phyloP scores from a whole-genome alignment of 331 rosid genomes.

The Ulmus americana region DNA sequence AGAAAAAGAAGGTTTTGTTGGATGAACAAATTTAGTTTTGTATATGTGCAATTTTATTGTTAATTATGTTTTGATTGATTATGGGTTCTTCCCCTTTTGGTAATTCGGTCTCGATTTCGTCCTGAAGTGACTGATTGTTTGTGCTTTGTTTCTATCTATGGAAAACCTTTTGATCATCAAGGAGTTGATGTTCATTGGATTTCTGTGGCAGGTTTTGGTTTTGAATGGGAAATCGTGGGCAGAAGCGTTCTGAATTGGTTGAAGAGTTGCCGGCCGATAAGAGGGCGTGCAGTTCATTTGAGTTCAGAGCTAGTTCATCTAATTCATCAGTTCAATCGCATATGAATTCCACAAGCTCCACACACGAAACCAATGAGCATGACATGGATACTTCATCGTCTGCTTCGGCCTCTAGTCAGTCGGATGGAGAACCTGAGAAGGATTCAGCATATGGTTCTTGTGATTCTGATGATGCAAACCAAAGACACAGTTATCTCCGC shows the following conservation, averaged over 20 bases:
- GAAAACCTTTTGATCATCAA: slow-evolving; percentile 25
- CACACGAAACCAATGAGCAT: slow-evolving; percentile 52
- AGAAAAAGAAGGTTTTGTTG: neutral
- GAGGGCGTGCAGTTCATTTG: slow-evolving; percentile 77
- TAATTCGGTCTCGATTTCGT: neutral
- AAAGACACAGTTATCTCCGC: slow-evolving; percentile 49
- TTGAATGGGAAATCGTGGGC: slow-evolving; percentile 83
- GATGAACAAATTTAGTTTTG: slow-evolving; percentile 2
- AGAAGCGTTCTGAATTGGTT: slow-evolving; percentile 67
- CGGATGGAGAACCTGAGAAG: slow-evolving; percentile 80
- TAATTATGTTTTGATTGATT: neutral
- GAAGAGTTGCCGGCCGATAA: slow-evolving; percentile 86
- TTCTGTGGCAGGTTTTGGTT: slow-evolving; percentile 23
- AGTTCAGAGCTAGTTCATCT: slow-evolving; percentile 80
- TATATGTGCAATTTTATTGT: neutral
- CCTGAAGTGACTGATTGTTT: neutral
- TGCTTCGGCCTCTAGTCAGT: slow-evolving; percentile 72
- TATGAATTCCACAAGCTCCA: slow-evolving; percentile 36
- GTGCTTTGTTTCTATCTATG: slow-evolving; percentile 14
- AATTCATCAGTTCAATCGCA: slow-evolving; percentile 54
- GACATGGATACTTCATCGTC: slow-evolving; percentile 92
- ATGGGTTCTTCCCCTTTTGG: slow-evolving; percentile 1
- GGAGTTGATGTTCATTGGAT: slow-evolving; percentile 22
- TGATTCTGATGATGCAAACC: slow-evolving; percentile 87
- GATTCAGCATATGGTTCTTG: slow-evolving; percentile 88